These are phyloP conservation scores for Leptographium wingfieldii DNA, from an alignment of 2,329 filamentous ascomycete species.

Conservation along the genomic window DNA sequence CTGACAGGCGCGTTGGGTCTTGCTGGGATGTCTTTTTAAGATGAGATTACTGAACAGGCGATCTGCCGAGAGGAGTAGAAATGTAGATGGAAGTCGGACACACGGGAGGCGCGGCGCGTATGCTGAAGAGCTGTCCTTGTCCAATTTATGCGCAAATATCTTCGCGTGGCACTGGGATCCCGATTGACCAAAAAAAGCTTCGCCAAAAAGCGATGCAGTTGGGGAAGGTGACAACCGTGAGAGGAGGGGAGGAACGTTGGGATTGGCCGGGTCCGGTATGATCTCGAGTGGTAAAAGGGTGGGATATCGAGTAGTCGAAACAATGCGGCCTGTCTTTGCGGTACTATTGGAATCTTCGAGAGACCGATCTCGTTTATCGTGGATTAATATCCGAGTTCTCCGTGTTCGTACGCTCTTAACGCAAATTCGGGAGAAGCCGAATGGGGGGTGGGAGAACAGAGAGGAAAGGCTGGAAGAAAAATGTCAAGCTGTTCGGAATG, in stretches of 20 bases:
- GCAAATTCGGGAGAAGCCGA: background rate
- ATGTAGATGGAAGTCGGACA: slow-evolving; percentile 5
- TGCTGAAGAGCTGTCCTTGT: background rate
- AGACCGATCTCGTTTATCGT: background rate
- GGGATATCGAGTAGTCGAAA: background rate
- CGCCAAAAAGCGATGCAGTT: background rate
- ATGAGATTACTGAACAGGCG: background rate
- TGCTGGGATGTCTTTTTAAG: background rate
- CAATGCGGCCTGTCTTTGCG: background rate
- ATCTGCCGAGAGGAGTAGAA: background rate
- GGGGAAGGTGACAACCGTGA: background rate
- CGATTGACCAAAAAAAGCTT: background rate
- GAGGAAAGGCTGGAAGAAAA: slow-evolving; percentile 1
- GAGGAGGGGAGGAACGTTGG: background rate
- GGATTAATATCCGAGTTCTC: background rate
- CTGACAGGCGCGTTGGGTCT: background rate
- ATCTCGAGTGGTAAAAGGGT: background rate
- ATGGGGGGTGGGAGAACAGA: background rate
- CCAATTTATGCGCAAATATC: background rate
- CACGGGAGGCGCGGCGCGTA: background rate
- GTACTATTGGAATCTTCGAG: background rate
- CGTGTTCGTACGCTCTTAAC: background rate
- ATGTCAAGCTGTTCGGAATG: background rate
- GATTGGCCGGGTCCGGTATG: background rate
- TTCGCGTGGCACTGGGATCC: background rate